phyloP scores from a whole-genome alignment of 306 rosid species.

The Cucurbita pepo region DNA sequence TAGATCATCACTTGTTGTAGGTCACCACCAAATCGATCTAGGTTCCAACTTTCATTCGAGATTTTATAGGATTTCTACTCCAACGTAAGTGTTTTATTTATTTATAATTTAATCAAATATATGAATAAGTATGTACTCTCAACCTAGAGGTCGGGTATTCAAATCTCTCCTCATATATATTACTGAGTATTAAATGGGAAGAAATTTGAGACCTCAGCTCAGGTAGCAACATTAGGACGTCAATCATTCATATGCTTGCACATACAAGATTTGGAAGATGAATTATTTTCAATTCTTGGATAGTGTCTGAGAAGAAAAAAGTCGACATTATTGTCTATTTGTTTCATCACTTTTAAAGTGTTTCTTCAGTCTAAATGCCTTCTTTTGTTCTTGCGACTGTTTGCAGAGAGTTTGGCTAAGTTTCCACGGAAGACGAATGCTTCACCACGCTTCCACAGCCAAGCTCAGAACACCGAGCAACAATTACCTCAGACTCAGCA shows the following conservation, averaged over 20 bases:
- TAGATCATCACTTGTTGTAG: not conserved
- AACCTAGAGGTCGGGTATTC: too few relatives aligned
- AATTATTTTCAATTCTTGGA: not conserved
- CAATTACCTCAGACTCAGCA: constrained; percentile 46
- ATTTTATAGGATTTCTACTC: not conserved
- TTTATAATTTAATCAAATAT: too few relatives aligned
- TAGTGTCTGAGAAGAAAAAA: not conserved
- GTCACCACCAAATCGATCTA: not conserved
- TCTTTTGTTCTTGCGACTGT: not conserved
- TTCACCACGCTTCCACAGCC: constrained; percentile 51
- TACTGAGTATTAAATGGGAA: not conserved
- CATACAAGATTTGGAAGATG: not conserved
- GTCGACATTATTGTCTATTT: not conserved
- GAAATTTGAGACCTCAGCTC: not conserved
- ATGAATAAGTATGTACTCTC: too few relatives aligned
- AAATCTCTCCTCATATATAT: too few relatives aligned
- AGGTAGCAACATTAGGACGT: not conserved
- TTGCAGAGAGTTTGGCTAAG: constrained; percentile 76
- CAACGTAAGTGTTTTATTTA: too few relatives aligned
- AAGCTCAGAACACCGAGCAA: constrained; percentile 55
- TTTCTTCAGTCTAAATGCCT: not conserved
- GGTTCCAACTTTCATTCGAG: not conserved
- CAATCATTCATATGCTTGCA: not conserved
- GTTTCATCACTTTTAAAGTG: not conserved
- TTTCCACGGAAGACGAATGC: constrained; percentile 68